Evolutionary conservation across 1,139 yeast species (phyloP).

Genomic region (Hyphopichia fennica): DNA sequence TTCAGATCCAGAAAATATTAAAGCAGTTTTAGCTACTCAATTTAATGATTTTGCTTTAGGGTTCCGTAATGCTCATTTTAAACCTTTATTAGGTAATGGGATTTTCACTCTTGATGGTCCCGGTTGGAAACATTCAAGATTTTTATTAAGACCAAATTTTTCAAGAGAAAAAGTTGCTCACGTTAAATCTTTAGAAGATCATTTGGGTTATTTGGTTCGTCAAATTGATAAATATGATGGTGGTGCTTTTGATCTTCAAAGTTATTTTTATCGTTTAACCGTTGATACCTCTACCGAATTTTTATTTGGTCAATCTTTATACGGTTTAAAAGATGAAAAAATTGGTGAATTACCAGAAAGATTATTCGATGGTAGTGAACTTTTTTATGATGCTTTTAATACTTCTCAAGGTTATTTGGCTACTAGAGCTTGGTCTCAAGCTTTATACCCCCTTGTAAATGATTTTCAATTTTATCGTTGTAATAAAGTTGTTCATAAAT

Average conservation of each 20-base stretch:
- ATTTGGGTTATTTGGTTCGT: constrained; percentile 36
- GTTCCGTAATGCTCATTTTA: constrained; percentile 39
- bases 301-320: constrained; percentile 55
- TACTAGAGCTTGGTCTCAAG: constrained; percentile 25
- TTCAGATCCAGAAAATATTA: constrained; percentile 34
- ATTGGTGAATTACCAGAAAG: constrained; percentile 17
- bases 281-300: constrained; percentile 61
- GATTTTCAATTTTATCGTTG: constrained; percentile 28
- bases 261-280: constrained; percentile 45
- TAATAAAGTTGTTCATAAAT: constrained; percentile 31
- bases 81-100: constrained; percentile 54
- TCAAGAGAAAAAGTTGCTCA: constrained; percentile 52
- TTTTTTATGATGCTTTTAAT: constrained; percentile 29
- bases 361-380: constrained; percentile 14
- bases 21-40: constrained; percentile 41
- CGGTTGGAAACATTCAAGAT: constrained; percentile 58
- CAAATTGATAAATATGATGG: constrained; percentile 25
- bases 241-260: constrained; percentile 33
- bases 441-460: constrained; percentile 27
- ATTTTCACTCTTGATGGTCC: constrained; percentile 57
- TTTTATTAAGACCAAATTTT: constrained; percentile 56
- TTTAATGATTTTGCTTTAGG: constrained; percentile 56
- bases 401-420: constrained; percentile 29
- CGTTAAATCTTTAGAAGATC: constrained; percentile 45
- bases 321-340: constrained; percentile 32